These are phyloP conservation scores for Neohortaea acidophila DNA, from an alignment of 495 filamentous ascomycete genomes.

Conservation along the genomic window DNA sequence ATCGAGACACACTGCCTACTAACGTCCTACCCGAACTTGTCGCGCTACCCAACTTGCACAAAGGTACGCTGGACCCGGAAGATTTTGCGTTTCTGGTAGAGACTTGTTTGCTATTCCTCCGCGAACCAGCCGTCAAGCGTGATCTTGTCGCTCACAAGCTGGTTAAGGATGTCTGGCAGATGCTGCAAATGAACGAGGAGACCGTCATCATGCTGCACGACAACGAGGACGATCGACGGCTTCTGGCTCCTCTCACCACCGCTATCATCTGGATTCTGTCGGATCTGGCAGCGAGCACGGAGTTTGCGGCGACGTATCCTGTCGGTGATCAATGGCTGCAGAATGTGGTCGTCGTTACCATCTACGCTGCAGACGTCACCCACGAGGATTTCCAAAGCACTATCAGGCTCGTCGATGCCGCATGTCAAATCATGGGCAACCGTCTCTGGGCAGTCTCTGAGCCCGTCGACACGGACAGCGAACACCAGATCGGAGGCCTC, in stretches of 20 bases:
- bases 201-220: neutral
- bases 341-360: neutral
- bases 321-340: neutral
- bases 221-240: neutral
- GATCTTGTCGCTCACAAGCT: neutral
- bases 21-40: neutral
- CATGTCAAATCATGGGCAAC: constrained; percentile 14
- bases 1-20: neutral
- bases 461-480: neutral
- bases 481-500: neutral
- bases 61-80: neutral
- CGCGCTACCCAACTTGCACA: neutral
- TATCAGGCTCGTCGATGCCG: neutral
- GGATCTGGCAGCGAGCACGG: constrained; percentile 9
- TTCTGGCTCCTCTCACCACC: constrained; percentile 7
- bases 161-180: constrained; percentile 3
- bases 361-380: neutral
- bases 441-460: neutral
- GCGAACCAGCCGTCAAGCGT: constrained; percentile 3
- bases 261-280: constrained; percentile 12
- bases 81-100: constrained; percentile 9
- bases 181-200: constrained; percentile 4
- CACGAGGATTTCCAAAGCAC: neutral
- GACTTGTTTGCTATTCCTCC: constrained; percentile 5
- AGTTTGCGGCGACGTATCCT: neutral